Conservation (phyloP, 2,329 filamentous ascomycete genomes). For the Aspergillus costaricaensis region DNA sequence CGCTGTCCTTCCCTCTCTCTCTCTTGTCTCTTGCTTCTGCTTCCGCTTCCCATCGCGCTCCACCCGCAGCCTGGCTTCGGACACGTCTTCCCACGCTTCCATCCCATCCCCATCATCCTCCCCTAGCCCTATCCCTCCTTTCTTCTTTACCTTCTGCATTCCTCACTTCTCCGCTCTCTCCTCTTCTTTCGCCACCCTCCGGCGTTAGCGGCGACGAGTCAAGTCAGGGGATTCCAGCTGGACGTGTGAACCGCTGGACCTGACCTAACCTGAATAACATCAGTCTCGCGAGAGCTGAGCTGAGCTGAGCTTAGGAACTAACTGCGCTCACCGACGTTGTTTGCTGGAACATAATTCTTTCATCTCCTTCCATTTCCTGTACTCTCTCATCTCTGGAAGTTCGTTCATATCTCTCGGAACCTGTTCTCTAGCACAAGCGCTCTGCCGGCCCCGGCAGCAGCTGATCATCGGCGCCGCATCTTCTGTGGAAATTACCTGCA, state of each 20-base stretch:
- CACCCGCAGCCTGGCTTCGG: constrained; percentile 15
- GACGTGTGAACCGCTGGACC: constrained; percentile 17
- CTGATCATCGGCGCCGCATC: constrained; percentile 21
- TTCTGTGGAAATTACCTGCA: constrained; percentile 26
- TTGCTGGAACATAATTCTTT: constrained; percentile 11
- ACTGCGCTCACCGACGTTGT: constrained; percentile 15
- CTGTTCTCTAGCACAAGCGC: constrained; percentile 22
- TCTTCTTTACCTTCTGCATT: not conserved
- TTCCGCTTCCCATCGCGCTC: constrained; percentile 21
- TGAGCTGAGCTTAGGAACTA: constrained; percentile 8
- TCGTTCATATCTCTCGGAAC: constrained; percentile 19
- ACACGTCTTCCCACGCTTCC: constrained; percentile 21
- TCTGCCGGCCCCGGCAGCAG: constrained; percentile 25
- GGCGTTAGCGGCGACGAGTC: constrained; percentile 14
- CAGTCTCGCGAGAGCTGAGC: constrained; percentile 14
- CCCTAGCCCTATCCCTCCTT: not conserved
- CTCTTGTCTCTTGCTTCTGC: constrained; percentile 8
- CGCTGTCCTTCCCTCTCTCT: constrained; percentile 17
- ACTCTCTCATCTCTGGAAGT: constrained; percentile 18
- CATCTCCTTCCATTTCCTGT: constrained; percentile 15
- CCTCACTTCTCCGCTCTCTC: not conserved
- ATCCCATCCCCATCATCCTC: not conserved
- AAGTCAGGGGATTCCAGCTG: constrained; percentile 19
- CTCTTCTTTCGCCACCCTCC: not conserved
- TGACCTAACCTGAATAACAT: constrained; percentile 15